phyloP scores from a whole-genome alignment of 176 grass and related monocot genomes.

The Musa itinerans region DNA sequence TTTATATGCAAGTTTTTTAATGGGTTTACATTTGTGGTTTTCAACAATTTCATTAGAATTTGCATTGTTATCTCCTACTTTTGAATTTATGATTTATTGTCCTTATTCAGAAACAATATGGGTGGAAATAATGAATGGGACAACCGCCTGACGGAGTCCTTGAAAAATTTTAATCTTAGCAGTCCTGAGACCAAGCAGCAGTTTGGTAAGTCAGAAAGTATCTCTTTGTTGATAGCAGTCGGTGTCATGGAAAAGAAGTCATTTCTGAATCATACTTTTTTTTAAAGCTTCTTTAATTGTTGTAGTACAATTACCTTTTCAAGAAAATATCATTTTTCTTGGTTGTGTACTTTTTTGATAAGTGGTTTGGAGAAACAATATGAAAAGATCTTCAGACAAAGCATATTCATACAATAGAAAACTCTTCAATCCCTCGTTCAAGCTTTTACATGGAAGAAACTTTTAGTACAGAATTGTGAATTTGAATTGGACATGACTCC shows the following conservation, averaged over 20 bases:
- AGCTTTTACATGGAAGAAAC: not conserved
- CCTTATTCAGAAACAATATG: conserved; percentile 69
- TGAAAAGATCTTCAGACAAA: not conserved
- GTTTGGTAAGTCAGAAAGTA: conserved; percentile 60
- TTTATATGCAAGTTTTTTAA: too few species aligned
- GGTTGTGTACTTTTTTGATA: not conserved
- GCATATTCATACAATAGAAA: not conserved
- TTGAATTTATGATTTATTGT: not conserved
- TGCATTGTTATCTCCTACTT: not conserved
- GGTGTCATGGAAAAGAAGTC: not conserved
- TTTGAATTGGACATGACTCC: too few species aligned
- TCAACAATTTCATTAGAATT: too few species aligned
- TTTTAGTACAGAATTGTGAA: too few species aligned
- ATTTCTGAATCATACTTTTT: not conserved
- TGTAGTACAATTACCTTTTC: not conserved
- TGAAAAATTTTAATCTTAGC: conserved; percentile 95
- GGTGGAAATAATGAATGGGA: conserved; percentile 83
- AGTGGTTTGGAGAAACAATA: too few species aligned
- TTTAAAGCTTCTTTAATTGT: not conserved
- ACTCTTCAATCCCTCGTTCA: not conserved
- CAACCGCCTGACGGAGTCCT: conserved; percentile 65
- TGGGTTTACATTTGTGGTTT: too few species aligned
- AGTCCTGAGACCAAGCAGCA: conserved; percentile 87
- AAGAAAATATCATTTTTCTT: not conserved
- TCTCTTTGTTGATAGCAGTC: not conserved